phyloP scores from a whole-genome alignment of 1,284 basidiomycete species.

The Coniferiporia sulphurascens region DNA sequence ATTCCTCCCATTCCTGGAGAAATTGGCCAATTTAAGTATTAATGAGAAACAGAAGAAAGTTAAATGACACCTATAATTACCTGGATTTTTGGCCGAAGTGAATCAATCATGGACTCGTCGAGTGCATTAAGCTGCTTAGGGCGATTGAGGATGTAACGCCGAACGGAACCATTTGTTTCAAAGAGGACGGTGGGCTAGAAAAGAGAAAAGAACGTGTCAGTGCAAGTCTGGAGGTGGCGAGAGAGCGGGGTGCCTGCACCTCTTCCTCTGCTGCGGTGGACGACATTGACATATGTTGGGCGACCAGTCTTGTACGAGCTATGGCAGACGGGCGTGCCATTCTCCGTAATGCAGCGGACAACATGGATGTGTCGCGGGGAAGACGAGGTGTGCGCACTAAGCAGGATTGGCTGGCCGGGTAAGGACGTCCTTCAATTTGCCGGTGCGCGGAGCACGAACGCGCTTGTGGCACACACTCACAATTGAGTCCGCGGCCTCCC shows the following conservation, averaged over 20 bases:
- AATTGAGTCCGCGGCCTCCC: neutral
- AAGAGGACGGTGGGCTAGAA: slow-evolving; percentile 59
- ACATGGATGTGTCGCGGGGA: slow-evolving; percentile 23
- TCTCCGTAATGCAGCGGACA: slow-evolving; percentile 26
- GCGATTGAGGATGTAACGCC: slow-evolving; percentile 79
- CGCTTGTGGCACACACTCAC: neutral
- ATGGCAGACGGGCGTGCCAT: slow-evolving; percentile 32
- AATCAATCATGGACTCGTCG: slow-evolving; percentile 76
- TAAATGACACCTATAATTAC: slow-evolving; percentile 35
- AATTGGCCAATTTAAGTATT: neutral
- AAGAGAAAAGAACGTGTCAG: slow-evolving; percentile 2
- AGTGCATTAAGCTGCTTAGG: slow-evolving; percentile 85
- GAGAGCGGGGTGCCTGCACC: neutral
- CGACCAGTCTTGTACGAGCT: slow-evolving; percentile 48
- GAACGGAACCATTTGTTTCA: slow-evolving; percentile 56
- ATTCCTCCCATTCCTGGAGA: slow-evolving; percentile 72
- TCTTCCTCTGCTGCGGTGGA: neutral
- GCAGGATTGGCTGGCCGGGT: no score
- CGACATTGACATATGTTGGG: slow-evolving; percentile 45
- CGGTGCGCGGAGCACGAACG: neutral
- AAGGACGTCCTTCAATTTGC: no score
- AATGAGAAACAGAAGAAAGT: slow-evolving; percentile 10
- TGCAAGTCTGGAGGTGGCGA: neutral
- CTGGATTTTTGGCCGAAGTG: slow-evolving; percentile 70
- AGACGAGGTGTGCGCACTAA: neutral